phyloP scores from a whole-genome alignment of 306 rosid species.

The Castanea sativa region DNA sequence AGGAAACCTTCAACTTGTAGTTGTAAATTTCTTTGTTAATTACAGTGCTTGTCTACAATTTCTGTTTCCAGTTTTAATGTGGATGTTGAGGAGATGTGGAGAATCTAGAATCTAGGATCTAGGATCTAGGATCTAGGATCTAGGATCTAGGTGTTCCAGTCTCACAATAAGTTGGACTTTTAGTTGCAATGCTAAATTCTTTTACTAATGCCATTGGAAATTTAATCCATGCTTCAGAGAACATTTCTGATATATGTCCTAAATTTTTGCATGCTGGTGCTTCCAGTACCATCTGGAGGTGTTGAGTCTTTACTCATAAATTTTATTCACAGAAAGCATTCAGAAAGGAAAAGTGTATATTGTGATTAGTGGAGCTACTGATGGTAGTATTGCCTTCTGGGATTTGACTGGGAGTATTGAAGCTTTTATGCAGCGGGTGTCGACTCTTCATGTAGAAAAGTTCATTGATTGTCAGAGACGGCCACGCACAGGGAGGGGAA shows the following conservation, averaged over 20 bases:
- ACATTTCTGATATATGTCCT: background rate
- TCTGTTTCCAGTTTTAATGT: background rate
- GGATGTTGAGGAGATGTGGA: background rate
- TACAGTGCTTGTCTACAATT: background rate
- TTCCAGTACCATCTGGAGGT: background rate
- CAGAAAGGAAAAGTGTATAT: conserved; percentile 47
- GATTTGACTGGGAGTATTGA: conserved; percentile 64
- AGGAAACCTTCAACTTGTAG: background rate
- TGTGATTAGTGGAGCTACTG: conserved; percentile 89
- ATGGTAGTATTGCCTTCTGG: conserved; percentile 94
- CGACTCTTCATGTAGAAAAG: conserved; percentile 49
- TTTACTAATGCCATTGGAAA: background rate
- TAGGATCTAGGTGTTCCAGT: background rate
- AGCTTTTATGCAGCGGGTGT: conserved; percentile 65
- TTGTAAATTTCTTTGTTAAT: background rate
- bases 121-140: background rate
- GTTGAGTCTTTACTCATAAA: conserved; percentile 11
- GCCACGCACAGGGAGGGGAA: conserved; percentile 94
- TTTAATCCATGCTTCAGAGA: background rate
- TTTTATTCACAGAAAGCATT: conserved; percentile 43
- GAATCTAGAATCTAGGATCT: background rate
- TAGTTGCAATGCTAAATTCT: background rate
- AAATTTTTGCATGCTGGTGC: background rate
- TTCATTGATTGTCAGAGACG: conserved; percentile 75
- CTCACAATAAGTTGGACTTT: background rate